Evolutionary conservation across 2,329 filamentous ascomycete species (phyloP), one percentile per base, ranked within the genome.

Genomic region (Alternaria triticina): DNA sequence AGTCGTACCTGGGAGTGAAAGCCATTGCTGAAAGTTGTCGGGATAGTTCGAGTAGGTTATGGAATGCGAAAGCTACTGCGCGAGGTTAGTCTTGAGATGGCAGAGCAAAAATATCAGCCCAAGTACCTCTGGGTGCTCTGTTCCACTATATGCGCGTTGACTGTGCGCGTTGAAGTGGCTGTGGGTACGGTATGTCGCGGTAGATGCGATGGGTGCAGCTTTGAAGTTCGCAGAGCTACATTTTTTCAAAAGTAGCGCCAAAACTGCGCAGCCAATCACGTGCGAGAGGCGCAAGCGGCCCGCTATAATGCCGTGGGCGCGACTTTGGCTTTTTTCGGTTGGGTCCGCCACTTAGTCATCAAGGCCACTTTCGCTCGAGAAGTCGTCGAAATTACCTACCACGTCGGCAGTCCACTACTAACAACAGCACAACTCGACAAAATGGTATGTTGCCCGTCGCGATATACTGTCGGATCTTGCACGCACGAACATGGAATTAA

Each of bases 341-440:
- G 36, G 36, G 36, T 40, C 36, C 17, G 36, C 36, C 15, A 40
- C 36, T 40, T 40, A 40, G 36, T 40, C 36, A 40, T 40, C 36
- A 40, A 40, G 36, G 36, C 36, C 36, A 40, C 36, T 40, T 40
- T 40, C 36, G 36, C 36, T 40, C 36, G 36, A 40, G 36, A 40
- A 40, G 36, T 40, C 36, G 36, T 40, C 36, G 36, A 61, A 66
- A 33, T 58, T 54, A 60, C 59, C 46, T 47, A 65, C 36, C 66
- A 65, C 70, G 67, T 65, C 70, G 64, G 67, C 69, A 64, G 51
- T 52, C 55, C 62, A 75, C 72, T 74, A 77, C 75, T 70, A 69
- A 73, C 74, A 74, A 72, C 76, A 78, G 76, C 76, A 71, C 74
- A 72, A 68, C 66, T 77, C 76, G 74, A 79, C 71, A 83, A 78